A percentile compares a stretch with the other conserved stretches of the same genome.
Conservation (phyloP, 331 rosid genomes). For the Cydonia oblonga region DNA sequence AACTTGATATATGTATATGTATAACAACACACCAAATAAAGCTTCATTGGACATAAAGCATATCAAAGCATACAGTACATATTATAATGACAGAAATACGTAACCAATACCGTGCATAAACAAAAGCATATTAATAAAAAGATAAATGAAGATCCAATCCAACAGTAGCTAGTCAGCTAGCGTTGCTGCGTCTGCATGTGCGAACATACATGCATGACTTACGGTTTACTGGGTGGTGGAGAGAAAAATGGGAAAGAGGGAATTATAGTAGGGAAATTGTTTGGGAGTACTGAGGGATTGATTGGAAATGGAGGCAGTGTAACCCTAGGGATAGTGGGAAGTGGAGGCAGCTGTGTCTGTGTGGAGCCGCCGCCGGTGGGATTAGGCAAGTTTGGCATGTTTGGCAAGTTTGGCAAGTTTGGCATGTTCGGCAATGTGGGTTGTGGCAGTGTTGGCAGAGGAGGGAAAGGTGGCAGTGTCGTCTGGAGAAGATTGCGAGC, state of each 20-base stretch:
- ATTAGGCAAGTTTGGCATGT: neutral
- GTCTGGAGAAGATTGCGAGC: neutral
- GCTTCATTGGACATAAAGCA: no score
- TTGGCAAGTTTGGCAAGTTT: neutral
- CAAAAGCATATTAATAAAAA: no score
- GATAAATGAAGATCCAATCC: no score
- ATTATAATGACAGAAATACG: no score
- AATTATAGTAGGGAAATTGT: neutral
- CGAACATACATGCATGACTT: neutral
- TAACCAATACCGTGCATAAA: no score
- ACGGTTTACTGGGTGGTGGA: neutral
- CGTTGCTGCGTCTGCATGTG: neutral
- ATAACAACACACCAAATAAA: no score
- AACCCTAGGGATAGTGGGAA: neutral
- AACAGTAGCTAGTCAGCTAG: neutral
- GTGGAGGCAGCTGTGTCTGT: neutral
- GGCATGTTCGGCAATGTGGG: neutral
- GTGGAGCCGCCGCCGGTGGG: neutral
- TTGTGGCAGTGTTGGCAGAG: neutral
- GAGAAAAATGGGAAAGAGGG: neutral
- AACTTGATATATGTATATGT: no score
- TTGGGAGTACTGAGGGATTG: neutral
- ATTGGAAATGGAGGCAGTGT: neutral
- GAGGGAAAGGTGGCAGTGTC: neutral
- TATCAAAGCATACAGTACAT: no score